phyloP scores from a whole-genome alignment of 225 moss, liverwort and hornwort species.

The Anthoceros angustus region DNA sequence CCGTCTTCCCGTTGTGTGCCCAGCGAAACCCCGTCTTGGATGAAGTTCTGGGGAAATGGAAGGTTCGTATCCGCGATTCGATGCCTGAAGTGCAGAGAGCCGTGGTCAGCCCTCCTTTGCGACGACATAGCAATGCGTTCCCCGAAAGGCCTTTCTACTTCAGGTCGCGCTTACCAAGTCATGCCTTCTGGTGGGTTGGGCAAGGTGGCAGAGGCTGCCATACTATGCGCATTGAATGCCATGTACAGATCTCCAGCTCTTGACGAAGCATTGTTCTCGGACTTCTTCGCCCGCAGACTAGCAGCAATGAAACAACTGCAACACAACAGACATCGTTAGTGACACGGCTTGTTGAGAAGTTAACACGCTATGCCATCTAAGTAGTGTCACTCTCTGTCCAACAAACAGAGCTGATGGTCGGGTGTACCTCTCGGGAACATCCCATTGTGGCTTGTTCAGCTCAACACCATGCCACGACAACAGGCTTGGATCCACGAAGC shows the following conservation, averaged over 20 bases:
- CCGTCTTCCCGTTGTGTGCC: slow-evolving; percentile 15
- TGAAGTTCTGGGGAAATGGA: slow-evolving; percentile 57
- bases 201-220: slow-evolving; percentile 30
- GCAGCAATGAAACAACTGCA: slow-evolving; percentile 64
- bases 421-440: neutral
- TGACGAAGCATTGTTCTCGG: slow-evolving; percentile 14
- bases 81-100: slow-evolving; percentile 28
- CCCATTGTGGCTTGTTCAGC: slow-evolving; percentile 1
- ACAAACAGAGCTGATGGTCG: neutral
- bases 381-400: neutral
- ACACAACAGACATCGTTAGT: neutral
- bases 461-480: neutral
- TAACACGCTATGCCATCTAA: neutral
- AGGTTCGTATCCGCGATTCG: slow-evolving; percentile 65
- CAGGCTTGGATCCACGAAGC: neutral
- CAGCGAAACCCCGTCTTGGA: slow-evolving; percentile 28
- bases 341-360: neutral
- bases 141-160: neutral
- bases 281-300: slow-evolving; percentile 35
- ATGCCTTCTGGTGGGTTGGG: slow-evolving; percentile 45
- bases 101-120: neutral
- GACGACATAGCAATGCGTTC: neutral
- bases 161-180: slow-evolving; percentile 33
- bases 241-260: slow-evolving; percentile 43
- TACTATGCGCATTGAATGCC: slow-evolving; percentile 59